Evolutionary conservation across 768 basidiomycete species (phyloP), one percentile per base, ranked within the genome.

Genomic region (Trametes gibbosa): DNA sequence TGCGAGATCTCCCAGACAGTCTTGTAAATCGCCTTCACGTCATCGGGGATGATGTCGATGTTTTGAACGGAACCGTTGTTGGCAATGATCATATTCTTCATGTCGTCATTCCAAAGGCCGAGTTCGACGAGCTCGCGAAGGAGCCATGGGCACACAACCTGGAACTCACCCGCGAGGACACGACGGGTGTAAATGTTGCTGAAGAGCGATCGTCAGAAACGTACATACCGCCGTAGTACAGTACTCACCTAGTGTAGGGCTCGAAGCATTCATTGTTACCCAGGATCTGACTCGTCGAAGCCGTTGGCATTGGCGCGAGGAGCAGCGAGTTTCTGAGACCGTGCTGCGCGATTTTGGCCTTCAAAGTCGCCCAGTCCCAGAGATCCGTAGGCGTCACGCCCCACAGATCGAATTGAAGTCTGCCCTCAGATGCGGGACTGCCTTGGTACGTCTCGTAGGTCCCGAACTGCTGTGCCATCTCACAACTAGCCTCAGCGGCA

Each of bases 1-100:
- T 98, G 96, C 45, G 85, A 88, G 74, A 99, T 95, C 78, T 99
- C 96, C 96, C 96, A 99, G 49, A 98, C 96, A n/a, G 96, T 99
- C 80, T 98, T 98, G 85, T 99, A 99, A 77, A 99, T 95, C 0
- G 92, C 90, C 76, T 97, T 98, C 75, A 95, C 81, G 64, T 97
- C 85, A 58, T 86, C 87, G 1, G 96, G 95, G 65, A 98, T 93
- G 47, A 70, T 83, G 25, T 92, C 87, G 65, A 98, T 93, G 71
- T 85, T 91, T 72, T 96, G 93, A 25, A 91, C 74, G 6, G 89
- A 90, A 25, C 90, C 96, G 68, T 94, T 90, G 76, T 96, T 90
- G 14, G 97, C 97, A 66, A 99, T 98, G 74, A 99, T 94, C 83
- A 92, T 89, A 77, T 98, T 95, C 84, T 96, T 97, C 96, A 98